These are phyloP conservation scores for Allodekkera sacchari DNA, from an alignment of 805 yeast genomes.

Conservation along the genomic window DNA sequence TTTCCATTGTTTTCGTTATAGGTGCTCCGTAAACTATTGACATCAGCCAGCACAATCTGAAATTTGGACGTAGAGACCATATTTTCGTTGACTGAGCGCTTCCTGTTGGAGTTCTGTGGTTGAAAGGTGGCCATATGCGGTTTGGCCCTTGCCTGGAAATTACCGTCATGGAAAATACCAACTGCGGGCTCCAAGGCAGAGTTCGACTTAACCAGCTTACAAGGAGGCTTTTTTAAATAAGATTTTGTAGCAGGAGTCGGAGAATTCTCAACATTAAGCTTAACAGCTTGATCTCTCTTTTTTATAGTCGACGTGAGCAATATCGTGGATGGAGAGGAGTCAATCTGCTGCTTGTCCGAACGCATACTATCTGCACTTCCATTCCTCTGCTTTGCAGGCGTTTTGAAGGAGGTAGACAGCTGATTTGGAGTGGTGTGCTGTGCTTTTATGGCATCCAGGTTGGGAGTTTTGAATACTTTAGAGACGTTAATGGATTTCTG, in stretches of 20 bases:
- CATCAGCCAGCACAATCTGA: slow-evolving; percentile 38
- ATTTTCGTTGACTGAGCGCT: neutral
- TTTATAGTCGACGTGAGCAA: slow-evolving; percentile 17
- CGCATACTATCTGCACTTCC: no score
- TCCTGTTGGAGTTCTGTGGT: neutral
- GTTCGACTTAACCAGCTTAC: slow-evolving; percentile 19
- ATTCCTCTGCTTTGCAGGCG: no score
- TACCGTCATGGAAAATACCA: slow-evolving; percentile 20
- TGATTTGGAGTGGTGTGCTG: neutral
- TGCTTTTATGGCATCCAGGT: neutral
- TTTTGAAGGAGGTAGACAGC: slow-evolving; percentile 1
- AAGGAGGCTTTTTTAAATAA: slow-evolving; percentile 15
- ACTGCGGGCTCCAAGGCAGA: slow-evolving; percentile 24
- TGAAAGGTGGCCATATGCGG: neutral
- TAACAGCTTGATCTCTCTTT: slow-evolving; percentile 2
- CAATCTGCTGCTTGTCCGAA: no score
- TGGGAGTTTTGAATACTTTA: neutral
- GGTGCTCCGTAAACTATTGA: slow-evolving; percentile 21
- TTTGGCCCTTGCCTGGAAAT: neutral
- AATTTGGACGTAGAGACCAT: slow-evolving; percentile 21
- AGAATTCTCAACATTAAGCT: slow-evolving; percentile 14
- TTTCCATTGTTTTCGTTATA: slow-evolving; percentile 2
- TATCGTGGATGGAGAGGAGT: slow-evolving; percentile 29
- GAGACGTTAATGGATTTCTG: neutral
- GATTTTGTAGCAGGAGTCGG: slow-evolving; percentile 28